phyloP scores from a whole-genome alignment of 140 eudicot species.

The Senecio squalidus region DNA sequence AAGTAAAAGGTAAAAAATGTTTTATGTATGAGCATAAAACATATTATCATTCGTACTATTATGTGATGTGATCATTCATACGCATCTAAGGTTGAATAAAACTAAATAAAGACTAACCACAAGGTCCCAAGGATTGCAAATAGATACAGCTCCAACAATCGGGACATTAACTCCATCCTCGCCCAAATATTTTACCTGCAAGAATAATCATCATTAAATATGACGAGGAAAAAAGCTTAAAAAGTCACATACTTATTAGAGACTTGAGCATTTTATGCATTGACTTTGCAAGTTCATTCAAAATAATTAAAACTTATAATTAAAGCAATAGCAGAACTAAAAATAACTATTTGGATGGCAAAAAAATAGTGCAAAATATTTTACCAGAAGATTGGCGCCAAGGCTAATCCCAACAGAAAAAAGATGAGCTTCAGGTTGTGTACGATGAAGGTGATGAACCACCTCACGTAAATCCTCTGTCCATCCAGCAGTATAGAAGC shows the following conservation, averaged over 20 bases:
- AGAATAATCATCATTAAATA: background rate
- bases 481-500: constrained; percentile 73
- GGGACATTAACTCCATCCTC: constrained; percentile 66
- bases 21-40: background rate
- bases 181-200: constrained; percentile 77
- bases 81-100: background rate
- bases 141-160: constrained; percentile 65
- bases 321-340: background rate
- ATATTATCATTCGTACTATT: background rate
- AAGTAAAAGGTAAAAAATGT: no score
- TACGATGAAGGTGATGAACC: constrained; percentile 45
- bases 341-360: no score
- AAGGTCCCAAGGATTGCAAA: constrained; percentile 87
- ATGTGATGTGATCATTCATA: background rate
- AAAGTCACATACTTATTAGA: background rate
- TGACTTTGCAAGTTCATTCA: no score
- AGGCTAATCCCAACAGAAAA: constrained; percentile 69
- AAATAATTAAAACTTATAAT: no score
- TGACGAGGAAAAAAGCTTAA: no score
- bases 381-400: constrained; percentile 84
- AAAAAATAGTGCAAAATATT: no score
- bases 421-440: constrained; percentile 55
- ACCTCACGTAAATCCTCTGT: constrained; percentile 61
- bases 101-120: background rate
- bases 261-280: no score